Conservation (phyloP, 495 filamentous ascomycete genomes). For the Penicillium flavigenum region DNA sequence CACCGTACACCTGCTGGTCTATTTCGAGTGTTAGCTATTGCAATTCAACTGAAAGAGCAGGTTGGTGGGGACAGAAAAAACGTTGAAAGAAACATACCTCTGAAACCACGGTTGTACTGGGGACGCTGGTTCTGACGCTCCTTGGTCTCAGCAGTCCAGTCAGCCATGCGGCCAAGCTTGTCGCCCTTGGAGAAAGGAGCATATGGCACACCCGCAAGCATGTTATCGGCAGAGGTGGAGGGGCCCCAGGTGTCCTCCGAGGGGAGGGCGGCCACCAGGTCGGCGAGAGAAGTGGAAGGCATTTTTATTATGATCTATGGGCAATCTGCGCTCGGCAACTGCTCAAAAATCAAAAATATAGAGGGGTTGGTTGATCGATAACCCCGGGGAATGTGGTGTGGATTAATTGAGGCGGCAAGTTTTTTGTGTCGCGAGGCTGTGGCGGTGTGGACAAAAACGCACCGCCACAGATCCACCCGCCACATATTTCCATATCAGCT, state of each 20-base stretch:
- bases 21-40: conserved; percentile 12
- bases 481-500: background rate
- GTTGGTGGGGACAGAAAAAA: conserved; percentile 15
- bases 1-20: conserved; percentile 98
- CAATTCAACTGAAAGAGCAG: background rate
- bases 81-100: conserved; percentile 60
- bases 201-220: conserved; percentile 90
- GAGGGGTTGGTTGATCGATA: conserved; percentile 18
- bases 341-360: conserved; percentile 20
- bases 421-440: conserved; percentile 50
- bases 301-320: conserved; percentile 33
- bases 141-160: conserved; percentile 95
- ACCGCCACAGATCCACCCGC: conserved; percentile 32
- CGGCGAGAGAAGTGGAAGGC: conserved; percentile 58
- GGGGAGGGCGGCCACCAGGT: conserved; percentile 60
- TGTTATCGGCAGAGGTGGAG: conserved; percentile 73
- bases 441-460: conserved; percentile 28
- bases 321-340: conserved; percentile 17
- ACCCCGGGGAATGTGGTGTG: conserved; percentile 28
- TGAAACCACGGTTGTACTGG: conserved; percentile 87
- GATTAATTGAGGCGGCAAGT: conserved; percentile 35
- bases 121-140: conserved; percentile 77
- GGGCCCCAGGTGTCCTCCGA: conserved; percentile 83
- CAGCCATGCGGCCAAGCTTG: conserved; percentile 97
- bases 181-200: conserved; percentile 98